Base-by-base conservation (phyloP, 2,329 filamentous ascomycete genomes). In the Teratosphaeriaceae sp. region DNA sequence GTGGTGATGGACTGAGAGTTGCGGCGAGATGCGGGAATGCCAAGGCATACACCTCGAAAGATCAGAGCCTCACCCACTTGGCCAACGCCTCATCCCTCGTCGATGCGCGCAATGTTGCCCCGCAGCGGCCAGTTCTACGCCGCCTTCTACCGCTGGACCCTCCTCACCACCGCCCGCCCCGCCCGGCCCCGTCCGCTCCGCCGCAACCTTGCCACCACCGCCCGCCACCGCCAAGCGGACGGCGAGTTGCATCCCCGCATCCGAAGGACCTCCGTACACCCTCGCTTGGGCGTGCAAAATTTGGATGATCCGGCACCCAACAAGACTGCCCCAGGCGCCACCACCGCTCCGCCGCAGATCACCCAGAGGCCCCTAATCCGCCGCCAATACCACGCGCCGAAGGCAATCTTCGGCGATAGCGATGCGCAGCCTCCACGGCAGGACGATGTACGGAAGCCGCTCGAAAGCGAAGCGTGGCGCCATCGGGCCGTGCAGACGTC, bases 101-200 rank as follows among this genome's bases (percentile, higher is more conserved):
- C 26, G 13, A 16, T 37, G 30, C 26, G 23, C 27, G 18, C n/a
- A 33, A 31, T 34, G 40, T 8, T 11, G 7, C 40, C 3, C 6
- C 35, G 20, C n/a, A 38, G 13, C 21, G 31, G 16, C 30, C 40
- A 38, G 11, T 71, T 72, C 57, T 70, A 68, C 53, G 56, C 58
- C 11, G 61, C 62, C 40, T 71, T 71, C 51, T 70, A 69, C 54
- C 58, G 57, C 52, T 72, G 66, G 68, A 65, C 50, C 43, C 42
- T 64, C 44, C 51, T 62, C 36, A 49, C 27, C 15, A 36, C 42
- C 8, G 19, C 36, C 15, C 31, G 16, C 27, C 23, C 12, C 12
- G 21, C 15, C 15, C 38, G 26, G 36, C 27, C 20, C 5, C 30
- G 42, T 20, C 22, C n/a, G 7, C 4, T 19, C 26, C 20, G 35